phyloP scores from a whole-genome alignment of 345 rosid genomes.

The Murraya koenigii region DNA sequence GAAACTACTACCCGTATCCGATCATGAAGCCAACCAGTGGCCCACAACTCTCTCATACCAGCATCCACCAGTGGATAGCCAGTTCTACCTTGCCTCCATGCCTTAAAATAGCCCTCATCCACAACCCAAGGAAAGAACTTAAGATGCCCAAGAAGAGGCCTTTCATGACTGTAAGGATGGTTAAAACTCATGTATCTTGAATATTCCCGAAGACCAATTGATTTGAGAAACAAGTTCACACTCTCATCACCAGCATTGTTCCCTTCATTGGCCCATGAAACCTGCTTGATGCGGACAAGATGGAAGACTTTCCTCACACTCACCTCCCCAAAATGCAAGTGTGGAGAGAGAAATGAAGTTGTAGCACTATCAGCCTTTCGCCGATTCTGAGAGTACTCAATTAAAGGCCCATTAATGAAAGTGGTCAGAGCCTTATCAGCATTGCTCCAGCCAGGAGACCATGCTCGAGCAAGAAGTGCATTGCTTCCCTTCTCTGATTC shows the following conservation, averaged over 20 bases:
- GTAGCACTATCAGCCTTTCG: constrained; percentile 97
- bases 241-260: constrained; percentile 92
- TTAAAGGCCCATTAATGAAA: constrained; percentile 78
- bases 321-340: constrained; percentile 95
- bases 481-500: constrained; percentile 94
- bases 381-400: constrained; percentile 85
- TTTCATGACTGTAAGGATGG: constrained; percentile 91
- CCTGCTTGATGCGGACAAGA: constrained; percentile 90
- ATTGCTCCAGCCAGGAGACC: constrained; percentile 98
- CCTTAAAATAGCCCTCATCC: constrained; percentile 84
- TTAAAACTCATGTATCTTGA: constrained; percentile 92
- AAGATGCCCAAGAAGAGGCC: constrained; percentile 91
- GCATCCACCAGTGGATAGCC: constrained; percentile 99
- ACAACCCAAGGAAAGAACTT: constrained; percentile 94
- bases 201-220: constrained; percentile 94
- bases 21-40: constrained; percentile 95
- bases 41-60: constrained; percentile 99
- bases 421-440: constrained; percentile 88
- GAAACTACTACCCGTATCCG: constrained; percentile 95
- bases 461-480: constrained; percentile 95
- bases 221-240: constrained; percentile 86
- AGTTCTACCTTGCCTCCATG: constrained; percentile 98
- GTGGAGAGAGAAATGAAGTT: constrained; percentile 94
- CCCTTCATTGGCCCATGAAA: constrained; percentile 92
- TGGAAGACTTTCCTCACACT: constrained; percentile 96